A percentile compares a stretch with the other conserved stretches of the same genome.
phyloP scores from a whole-genome alignment of 1,284 basidiomycete species.

The Apiotrichum domesticum region DNA sequence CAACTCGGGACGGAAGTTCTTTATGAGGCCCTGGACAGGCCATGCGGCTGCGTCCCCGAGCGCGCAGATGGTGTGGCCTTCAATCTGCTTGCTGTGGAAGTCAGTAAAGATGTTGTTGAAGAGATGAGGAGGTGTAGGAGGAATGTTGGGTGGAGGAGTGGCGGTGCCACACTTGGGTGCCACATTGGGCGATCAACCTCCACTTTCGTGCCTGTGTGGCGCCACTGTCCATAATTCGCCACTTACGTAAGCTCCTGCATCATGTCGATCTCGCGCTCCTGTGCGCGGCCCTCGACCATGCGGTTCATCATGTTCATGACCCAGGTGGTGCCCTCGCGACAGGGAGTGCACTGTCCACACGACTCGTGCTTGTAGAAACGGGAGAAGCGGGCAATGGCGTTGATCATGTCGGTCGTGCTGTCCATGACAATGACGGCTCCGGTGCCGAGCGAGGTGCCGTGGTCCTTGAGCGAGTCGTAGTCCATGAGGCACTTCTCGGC shows the following conservation, averaged over 20 bases:
- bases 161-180: conserved; percentile 5
- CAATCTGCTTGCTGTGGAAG: conserved; percentile 76
- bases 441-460: conserved; percentile 88
- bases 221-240: not conserved
- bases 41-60: conserved; percentile 73
- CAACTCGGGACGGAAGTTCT: conserved; percentile 92
- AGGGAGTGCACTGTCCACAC: conserved; percentile 97
- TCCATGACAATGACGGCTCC: conserved; percentile 99
- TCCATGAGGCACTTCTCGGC: conserved; percentile 94
- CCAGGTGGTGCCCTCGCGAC: conserved; percentile 93
- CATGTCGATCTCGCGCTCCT: conserved; percentile 95
- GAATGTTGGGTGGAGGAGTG: not conserved
- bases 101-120: conserved; percentile 11
- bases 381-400: conserved; percentile 87
- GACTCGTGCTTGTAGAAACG: conserved; percentile 98
- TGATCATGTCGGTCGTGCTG: conserved; percentile 89
- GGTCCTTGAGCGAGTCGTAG: conserved; percentile 94
- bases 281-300: conserved; percentile 71
- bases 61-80: conserved; percentile 92
- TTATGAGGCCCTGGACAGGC: conserved; percentile 95
- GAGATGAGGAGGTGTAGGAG: not conserved
- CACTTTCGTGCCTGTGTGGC: too few species aligned
- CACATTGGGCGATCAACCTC: too few species aligned
- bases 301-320: conserved; percentile 99
- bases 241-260: conserved; percentile 77